Evolutionary conservation across 345 rosid species (phyloP).

Genomic region (Populus nigra): DNA sequence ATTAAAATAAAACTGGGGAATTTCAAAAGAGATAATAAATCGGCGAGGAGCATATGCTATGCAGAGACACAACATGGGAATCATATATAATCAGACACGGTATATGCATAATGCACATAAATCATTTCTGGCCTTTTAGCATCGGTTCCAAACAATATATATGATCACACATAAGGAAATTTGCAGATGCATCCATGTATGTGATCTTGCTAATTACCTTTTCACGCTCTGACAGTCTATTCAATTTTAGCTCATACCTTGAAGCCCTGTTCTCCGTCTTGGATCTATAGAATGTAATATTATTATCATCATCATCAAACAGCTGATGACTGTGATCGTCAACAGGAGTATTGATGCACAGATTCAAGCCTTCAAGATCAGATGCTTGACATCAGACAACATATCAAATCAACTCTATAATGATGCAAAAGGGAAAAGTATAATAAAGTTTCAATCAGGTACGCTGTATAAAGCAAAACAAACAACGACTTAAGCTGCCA

Average conservation of each 20-base stretch:
- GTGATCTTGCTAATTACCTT: conserved; percentile 50
- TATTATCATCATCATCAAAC: conserved; percentile 43
- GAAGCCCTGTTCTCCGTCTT: conserved; percentile 58
- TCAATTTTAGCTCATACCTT: conserved; percentile 57
- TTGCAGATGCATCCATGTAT: conserved; percentile 9
- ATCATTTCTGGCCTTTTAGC: not conserved
- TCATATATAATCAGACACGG: not conserved
- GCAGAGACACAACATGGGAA: not conserved
- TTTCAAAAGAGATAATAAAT: not conserved
- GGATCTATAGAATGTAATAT: conserved; percentile 52
- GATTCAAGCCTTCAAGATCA: conserved; percentile 64
- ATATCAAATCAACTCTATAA: conserved; percentile 1
- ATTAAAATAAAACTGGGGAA: not conserved
- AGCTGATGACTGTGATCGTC: conserved; percentile 31
- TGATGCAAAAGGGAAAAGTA: not conserved
- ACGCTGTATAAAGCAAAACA: not conserved
- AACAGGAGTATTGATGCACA: conserved; percentile 55
- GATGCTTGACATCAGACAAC: conserved; percentile 24
- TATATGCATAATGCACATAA: not conserved
- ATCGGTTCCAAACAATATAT: not conserved
- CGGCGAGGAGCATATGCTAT: not conserved
- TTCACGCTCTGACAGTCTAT: conserved; percentile 74
- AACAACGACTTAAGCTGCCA: not conserved
- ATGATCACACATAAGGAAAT: not conserved
- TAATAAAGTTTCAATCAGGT: not conserved